Conservation (phyloP, 2,329 filamentous ascomycete genomes). For the Hypoxylon sp. region DNA sequence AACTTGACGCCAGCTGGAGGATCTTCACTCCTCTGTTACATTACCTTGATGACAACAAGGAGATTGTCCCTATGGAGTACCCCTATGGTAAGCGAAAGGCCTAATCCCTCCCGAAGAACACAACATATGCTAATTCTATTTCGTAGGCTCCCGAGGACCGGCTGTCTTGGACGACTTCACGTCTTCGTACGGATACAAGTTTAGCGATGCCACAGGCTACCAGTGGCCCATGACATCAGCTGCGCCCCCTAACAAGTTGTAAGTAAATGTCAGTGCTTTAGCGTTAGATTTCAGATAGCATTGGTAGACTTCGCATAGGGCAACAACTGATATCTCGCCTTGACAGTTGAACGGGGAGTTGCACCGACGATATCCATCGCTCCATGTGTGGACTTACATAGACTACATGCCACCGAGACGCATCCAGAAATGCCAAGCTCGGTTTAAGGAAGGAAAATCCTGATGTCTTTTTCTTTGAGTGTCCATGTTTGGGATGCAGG, state of each 20-base stretch:
- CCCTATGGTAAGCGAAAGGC: slow-evolving; percentile 82
- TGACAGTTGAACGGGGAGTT: slow-evolving; percentile 37
- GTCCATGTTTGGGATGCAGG: slow-evolving; percentile 22
- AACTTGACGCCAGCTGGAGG: slow-evolving; percentile 97
- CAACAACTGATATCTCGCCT: slow-evolving; percentile 31
- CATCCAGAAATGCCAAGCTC: slow-evolving; percentile 25
- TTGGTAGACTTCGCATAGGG: slow-evolving; percentile 22
- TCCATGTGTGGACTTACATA: slow-evolving; percentile 20
- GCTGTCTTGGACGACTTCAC: slow-evolving; percentile 98
- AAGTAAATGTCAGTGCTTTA: slow-evolving; percentile 53
- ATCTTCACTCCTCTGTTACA: slow-evolving; percentile 97
- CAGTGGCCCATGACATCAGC: slow-evolving; percentile 88
- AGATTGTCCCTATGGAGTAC: slow-evolving; percentile 99
- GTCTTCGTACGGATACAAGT: slow-evolving; percentile 97
- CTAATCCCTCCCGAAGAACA: neutral
- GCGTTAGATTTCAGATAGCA: slow-evolving; percentile 41
- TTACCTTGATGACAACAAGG: slow-evolving; percentile 99
- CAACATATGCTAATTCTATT: slow-evolving; percentile 38
- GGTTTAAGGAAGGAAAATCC: slow-evolving; percentile 28
- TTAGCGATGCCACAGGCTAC: slow-evolving; percentile 94
- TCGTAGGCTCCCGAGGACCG: slow-evolving; percentile 88
- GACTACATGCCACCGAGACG: slow-evolving; percentile 24
- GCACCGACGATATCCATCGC: slow-evolving; percentile 29
- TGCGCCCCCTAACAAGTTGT: slow-evolving; percentile 79
- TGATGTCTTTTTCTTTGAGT: slow-evolving; percentile 14